Base-by-base conservation (phyloP, 2,329 filamentous ascomycete genomes). In the Fusarium verticillioides region DNA sequence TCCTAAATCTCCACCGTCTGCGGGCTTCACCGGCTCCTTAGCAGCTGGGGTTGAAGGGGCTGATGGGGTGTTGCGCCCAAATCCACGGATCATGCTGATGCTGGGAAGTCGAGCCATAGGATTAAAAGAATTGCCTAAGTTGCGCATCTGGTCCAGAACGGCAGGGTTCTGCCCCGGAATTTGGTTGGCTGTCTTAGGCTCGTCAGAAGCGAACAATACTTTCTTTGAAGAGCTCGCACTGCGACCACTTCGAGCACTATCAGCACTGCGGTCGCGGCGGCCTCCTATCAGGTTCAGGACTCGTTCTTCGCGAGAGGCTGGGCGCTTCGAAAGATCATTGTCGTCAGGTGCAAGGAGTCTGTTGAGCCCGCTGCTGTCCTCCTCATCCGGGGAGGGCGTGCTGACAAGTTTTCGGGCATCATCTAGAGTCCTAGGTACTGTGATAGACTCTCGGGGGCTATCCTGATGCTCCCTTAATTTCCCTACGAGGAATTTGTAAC, bases 401-500 rank as follows among this genome's bases (percentile, higher is more conserved):
- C 91, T 93, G 71, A 99, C 93, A 16, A 99, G 88, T 80, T 95
- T 96, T 52, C 95, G 89, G 21, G 96, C 96, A 78, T 99, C 96
- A 76, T 97, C 96, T 0, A 99, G 85, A 3, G 96, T 99, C 78
- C 94, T 96, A 3, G 96, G 96, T 1, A 97, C 87, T 11, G 90
- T 83, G 5, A 91, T 87, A 21, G 87, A 84, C 30, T 83, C 81
- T 34, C 79, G 78, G 13, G 81, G 78, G 18, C 79, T 75, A 18
- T 87, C 81, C 79, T 90, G 84, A 75, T 91, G 87, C 80, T 97
- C 95, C 70, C 93, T 94, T 26, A 98, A 86, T 75, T 95, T 94
- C 21, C 96, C 96, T 61, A 99, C 90, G 30, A 99, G 85, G 80
- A 98, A 97, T 68, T 95, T 96, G 83, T 98, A 97, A 80, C 95